A percentile compares a stretch with the other conserved stretches of the same genome.
These are phyloP conservation scores for Penicillium bovifimosum DNA, from an alignment of 495 filamentous ascomycete species.

Conservation along the genomic window DNA sequence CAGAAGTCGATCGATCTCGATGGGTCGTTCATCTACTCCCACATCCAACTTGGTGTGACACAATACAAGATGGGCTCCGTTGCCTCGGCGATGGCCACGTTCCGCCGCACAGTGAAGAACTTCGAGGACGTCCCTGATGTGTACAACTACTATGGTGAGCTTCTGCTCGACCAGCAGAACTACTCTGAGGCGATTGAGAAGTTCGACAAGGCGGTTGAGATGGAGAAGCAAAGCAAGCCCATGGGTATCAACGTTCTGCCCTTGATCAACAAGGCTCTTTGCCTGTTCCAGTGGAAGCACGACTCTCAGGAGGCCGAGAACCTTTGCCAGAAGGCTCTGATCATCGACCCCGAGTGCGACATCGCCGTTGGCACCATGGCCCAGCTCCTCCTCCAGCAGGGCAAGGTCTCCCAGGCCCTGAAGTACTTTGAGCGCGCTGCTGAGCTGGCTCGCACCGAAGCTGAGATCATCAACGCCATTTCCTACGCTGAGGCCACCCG, in stretches of 20 bases:
- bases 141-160: conserved; percentile 99
- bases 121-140: conserved; percentile 95
- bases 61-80: conserved; percentile 99
- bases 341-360: conserved; percentile 98
- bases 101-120: conserved; percentile 95
- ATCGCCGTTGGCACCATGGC: conserved; percentile 99
- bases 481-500: conserved; percentile 96
- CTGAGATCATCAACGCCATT: conserved; percentile 91
- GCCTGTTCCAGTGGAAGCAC: conserved; percentile 96
- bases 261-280: conserved; percentile 96
- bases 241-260: conserved; percentile 95
- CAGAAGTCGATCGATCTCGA: conserved; percentile 99
- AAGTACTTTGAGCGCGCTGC: conserved; percentile 97
- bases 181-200: conserved; percentile 94
- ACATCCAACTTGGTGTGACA: conserved; percentile 98
- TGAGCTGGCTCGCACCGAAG: conserved; percentile 90
- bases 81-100: conserved; percentile 96
- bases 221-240: conserved; percentile 92
- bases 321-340: conserved; percentile 93
- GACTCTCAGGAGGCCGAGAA: conserved; percentile 93
- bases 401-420: conserved; percentile 90
- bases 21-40: conserved; percentile 93
- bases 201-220: conserved; percentile 95
- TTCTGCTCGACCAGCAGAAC: conserved; percentile 96
- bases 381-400: conserved; percentile 95